A percentile compares a stretch with the other conserved stretches of the same genome.
Conservation (phyloP, 148 eudicot species). For the Rhododendron kiyosumense region DNA sequence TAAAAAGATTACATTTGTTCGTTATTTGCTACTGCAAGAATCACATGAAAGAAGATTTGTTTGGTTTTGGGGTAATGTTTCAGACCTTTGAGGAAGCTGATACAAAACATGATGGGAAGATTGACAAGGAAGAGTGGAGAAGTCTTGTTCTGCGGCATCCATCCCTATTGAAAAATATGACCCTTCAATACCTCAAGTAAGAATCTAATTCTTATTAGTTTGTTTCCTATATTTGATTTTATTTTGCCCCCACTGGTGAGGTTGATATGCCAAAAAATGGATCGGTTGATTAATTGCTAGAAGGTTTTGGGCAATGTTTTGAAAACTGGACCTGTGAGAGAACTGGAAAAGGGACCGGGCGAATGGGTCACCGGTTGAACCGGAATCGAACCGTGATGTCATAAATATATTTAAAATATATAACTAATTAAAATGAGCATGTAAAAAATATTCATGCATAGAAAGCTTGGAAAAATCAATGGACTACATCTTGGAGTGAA, state of each 20-base stretch:
- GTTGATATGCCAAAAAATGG: neutral
- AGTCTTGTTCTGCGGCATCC: constrained; percentile 76
- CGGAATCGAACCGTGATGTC: too few relatives aligned
- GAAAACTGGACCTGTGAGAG: too few relatives aligned
- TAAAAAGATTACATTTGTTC: neutral
- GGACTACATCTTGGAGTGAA: too few relatives aligned
- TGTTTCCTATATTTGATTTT: neutral
- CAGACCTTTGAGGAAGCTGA: constrained; percentile 98
- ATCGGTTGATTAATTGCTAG: neutral
- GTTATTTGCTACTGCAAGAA: neutral
- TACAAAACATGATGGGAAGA: constrained; percentile 90
- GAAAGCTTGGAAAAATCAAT: too few relatives aligned
- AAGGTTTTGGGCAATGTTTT: neutral
- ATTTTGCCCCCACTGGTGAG: neutral
- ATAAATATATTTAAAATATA: too few relatives aligned
- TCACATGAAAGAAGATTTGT: neutral
- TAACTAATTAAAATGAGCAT: too few relatives aligned
- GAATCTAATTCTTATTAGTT: constrained; percentile 6
- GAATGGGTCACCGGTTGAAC: too few relatives aligned
- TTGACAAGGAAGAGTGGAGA: constrained; percentile 97
- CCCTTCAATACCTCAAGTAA: constrained; percentile 93
- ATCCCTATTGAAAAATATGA: constrained; percentile 87
- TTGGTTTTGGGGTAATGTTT: constrained; percentile 4
- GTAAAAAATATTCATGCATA: too few relatives aligned
- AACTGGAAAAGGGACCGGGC: too few relatives aligned